Conservation (phyloP, 495 filamentous ascomycete species). For the Podospora pseudocomata region DNA sequence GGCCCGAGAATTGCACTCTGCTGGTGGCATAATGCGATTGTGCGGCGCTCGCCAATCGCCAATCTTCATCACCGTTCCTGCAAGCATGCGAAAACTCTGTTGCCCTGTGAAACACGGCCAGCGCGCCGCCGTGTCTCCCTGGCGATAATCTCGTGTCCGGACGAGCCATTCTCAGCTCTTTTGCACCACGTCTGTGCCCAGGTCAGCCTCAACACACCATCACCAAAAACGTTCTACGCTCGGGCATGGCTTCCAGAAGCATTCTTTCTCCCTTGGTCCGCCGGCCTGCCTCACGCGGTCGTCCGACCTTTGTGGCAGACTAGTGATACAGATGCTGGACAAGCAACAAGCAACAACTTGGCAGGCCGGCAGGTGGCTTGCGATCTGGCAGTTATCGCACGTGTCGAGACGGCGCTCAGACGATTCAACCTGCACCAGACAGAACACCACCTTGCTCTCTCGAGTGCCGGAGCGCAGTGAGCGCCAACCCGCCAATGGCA, state of each 20-base stretch:
- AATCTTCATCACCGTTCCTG: neutral
- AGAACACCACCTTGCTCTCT: conserved; percentile 1
- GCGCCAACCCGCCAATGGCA: neutral
- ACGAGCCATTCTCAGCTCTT: neutral
- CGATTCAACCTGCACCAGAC: conserved; percentile 1
- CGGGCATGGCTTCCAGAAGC: conserved; percentile 14
- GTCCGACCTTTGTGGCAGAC: neutral
- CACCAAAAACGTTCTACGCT: conserved; percentile 4
- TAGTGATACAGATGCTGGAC: neutral
- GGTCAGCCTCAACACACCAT: conserved; percentile 7
- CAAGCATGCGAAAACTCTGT: neutral
- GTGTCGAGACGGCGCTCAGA: conserved; percentile 5
- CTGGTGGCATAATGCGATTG: conserved; percentile 7
- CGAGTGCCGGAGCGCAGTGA: neutral
- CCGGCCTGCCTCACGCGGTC: neutral
- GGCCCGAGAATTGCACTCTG: conserved; percentile 2
- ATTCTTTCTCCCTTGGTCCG: conserved; percentile 9
- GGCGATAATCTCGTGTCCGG: neutral
- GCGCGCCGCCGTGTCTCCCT: neutral
- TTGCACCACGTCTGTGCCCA: conserved; percentile 7
- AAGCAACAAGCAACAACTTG: neutral
- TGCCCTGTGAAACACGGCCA: neutral
- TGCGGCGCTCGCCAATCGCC: conserved; percentile 3
- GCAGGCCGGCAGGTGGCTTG: neutral
- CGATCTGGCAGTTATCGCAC: conserved; percentile 3